Conservation (phyloP, 305 asterid species). For the Fraxinus sp. region DNA sequence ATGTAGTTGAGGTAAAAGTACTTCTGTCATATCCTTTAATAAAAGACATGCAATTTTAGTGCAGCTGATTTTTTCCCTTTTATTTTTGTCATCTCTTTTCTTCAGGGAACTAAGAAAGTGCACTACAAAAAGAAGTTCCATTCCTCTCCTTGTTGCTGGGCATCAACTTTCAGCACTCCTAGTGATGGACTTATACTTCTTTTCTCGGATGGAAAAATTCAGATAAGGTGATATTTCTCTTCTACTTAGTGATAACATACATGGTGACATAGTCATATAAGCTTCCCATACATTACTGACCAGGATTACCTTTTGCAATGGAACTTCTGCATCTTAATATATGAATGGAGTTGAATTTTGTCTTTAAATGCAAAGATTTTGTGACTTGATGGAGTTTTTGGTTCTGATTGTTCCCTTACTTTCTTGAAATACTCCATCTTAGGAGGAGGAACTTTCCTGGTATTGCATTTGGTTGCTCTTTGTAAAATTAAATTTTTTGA, state of each 20-base stretch:
- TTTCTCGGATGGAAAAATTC: conserved; percentile 70
- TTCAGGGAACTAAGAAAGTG: conserved; percentile 82
- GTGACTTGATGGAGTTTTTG: not conserved
- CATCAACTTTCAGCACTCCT: conserved; percentile 69
- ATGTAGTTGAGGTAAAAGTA: conserved; percentile 64
- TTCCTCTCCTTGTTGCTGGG: conserved; percentile 76
- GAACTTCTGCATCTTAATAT: not conserved
- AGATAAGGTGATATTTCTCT: conserved; percentile 59
- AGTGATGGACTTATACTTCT: conserved; percentile 66
- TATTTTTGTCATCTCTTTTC: conserved; percentile 19
- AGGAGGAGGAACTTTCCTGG: not conserved
- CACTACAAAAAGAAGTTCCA: conserved; percentile 75
- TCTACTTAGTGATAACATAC: conserved; percentile 3
- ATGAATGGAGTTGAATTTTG: not conserved
- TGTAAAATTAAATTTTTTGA: not conserved
- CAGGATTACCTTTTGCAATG: not conserved
- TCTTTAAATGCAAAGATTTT: not conserved
- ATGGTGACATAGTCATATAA: not conserved
- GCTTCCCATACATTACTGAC: not conserved
- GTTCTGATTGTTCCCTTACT: not conserved
- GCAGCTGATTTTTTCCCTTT: conserved; percentile 1
- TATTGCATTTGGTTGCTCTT: not conserved
- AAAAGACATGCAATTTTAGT: not conserved
- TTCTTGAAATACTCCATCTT: not conserved
- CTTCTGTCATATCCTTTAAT: conserved; percentile 5